These are phyloP conservation scores for Physcomitrellopsis africana DNA, from an alignment of 225 moss, liverwort and hornwort genomes.

Conservation along the genomic window DNA sequence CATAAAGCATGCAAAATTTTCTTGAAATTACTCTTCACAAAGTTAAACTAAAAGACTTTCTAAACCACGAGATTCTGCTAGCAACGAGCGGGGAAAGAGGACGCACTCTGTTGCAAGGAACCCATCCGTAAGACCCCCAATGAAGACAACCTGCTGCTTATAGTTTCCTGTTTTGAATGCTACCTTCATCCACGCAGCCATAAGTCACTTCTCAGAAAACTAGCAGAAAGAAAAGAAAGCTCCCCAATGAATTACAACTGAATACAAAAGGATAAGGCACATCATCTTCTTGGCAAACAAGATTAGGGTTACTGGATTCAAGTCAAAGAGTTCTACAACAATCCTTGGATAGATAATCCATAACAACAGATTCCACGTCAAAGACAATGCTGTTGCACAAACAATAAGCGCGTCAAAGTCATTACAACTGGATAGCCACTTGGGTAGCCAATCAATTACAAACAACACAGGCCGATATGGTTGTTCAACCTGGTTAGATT, in stretches of 20 bases:
- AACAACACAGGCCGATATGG: background rate
- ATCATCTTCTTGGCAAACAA: background rate
- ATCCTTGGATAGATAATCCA: background rate
- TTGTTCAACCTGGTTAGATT: conserved; percentile 69
- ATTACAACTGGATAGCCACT: background rate
- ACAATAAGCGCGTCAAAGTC: background rate
- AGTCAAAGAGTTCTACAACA: background rate
- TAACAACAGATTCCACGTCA: background rate
- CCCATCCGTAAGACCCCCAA: conserved; percentile 94
- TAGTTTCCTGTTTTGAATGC: conserved; percentile 87
- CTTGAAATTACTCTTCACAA: background rate
- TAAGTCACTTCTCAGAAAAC: conserved; percentile 15
- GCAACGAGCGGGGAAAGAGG: background rate
- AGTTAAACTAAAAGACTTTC: background rate
- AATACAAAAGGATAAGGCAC: background rate
- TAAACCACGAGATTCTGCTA: background rate
- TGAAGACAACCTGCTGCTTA: conserved; percentile 89
- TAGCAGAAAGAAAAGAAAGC: background rate
- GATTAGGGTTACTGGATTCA: conserved; percentile 14
- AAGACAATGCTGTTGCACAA: conserved; percentile 2
- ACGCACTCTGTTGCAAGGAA: conserved; percentile 93
- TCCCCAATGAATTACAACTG: background rate
- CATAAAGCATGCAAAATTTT: background rate
- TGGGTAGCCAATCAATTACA: background rate
- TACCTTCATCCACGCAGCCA: conserved; percentile 60